Evolutionary conservation across 2,329 filamentous ascomycete genomes (phyloP).

Genomic region (Cordyceps pruinosa): DNA sequence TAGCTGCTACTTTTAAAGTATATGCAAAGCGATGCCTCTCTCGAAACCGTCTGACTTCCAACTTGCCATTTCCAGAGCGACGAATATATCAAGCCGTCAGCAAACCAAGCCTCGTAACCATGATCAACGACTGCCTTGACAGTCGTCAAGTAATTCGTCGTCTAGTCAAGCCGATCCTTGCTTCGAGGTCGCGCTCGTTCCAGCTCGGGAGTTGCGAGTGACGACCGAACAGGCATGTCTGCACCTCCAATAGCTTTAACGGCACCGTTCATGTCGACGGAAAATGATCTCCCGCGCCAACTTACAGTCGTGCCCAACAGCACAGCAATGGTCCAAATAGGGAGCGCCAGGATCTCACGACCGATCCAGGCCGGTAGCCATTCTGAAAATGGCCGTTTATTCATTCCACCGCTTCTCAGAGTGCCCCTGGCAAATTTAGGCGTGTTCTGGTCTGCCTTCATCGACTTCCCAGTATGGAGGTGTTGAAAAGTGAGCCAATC

Average conservation of each 20-base stretch:
- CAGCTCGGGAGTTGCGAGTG: constrained; percentile 16
- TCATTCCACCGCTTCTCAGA: constrained; percentile 28
- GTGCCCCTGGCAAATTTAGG: constrained; percentile 62
- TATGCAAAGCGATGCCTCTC: background rate
- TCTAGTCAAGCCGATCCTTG: constrained; percentile 22
- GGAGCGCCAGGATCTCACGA: constrained; percentile 73
- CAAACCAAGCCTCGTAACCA: background rate
- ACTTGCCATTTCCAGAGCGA: background rate
- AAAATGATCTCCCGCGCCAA: constrained; percentile 80
- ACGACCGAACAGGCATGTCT: background rate
- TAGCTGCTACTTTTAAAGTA: background rate
- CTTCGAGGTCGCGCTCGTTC: constrained; percentile 18
- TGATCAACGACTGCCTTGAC: background rate
- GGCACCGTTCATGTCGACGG: constrained; percentile 76
- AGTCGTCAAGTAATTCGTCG: background rate
- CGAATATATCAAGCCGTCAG: background rate
- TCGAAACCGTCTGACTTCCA: background rate
- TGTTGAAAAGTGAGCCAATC: constrained; percentile 69
- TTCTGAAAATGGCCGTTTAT: constrained; percentile 52
- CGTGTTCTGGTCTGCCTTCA: constrained; percentile 65
- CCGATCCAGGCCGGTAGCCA: constrained; percentile 83
- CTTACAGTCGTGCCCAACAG: constrained; percentile 79
- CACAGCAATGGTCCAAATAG: constrained; percentile 87
- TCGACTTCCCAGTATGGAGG: constrained; percentile 65
- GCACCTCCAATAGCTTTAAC: constrained; percentile 44